A percentile compares a stretch with the other conserved stretches of the same genome.
These are phyloP conservation scores for Trichothecium sympodiale DNA, from an alignment of 2,329 filamentous ascomycete genomes.

Conservation along the genomic window DNA sequence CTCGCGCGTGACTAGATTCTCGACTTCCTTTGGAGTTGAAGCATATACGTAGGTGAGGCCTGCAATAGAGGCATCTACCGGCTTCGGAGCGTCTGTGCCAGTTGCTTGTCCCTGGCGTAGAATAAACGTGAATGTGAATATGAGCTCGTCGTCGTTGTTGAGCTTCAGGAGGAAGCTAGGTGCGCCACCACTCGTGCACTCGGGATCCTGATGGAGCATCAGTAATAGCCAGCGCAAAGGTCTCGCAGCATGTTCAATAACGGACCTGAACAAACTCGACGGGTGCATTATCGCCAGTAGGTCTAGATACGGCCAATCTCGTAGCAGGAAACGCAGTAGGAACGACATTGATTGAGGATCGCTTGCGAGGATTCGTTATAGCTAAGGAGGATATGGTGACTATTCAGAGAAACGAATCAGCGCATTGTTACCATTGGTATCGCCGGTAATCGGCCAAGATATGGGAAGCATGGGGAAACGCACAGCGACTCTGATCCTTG, in stretches of 20 bases:
- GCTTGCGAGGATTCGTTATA: constrained; percentile 69
- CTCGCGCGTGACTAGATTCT: constrained; percentile 87
- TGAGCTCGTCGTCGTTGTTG: constrained; percentile 81
- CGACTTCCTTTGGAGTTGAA: constrained; percentile 74
- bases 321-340: constrained; percentile 85
- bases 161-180: constrained; percentile 80
- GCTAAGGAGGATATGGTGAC: constrained; percentile 79
- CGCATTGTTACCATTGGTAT: neutral
- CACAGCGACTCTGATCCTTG: constrained; percentile 87
- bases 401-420: constrained; percentile 26
- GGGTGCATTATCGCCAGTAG: constrained; percentile 60
- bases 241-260: constrained; percentile 5
- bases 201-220: constrained; percentile 56
- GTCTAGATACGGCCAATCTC: constrained; percentile 61
- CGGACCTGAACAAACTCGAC: constrained; percentile 88
- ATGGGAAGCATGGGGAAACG: constrained; percentile 20
- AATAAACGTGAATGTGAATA: constrained; percentile 87
- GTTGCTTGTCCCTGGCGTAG: constrained; percentile 42
- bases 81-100: constrained; percentile 27
- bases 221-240: neutral
- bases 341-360: constrained; percentile 63
- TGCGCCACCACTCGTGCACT: constrained; percentile 37
- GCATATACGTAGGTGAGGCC: constrained; percentile 90
- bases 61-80: constrained; percentile 66
- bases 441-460: neutral